phyloP scores from a whole-genome alignment of 805 yeast genomes.

The Hanseniaspora vineae region DNA sequence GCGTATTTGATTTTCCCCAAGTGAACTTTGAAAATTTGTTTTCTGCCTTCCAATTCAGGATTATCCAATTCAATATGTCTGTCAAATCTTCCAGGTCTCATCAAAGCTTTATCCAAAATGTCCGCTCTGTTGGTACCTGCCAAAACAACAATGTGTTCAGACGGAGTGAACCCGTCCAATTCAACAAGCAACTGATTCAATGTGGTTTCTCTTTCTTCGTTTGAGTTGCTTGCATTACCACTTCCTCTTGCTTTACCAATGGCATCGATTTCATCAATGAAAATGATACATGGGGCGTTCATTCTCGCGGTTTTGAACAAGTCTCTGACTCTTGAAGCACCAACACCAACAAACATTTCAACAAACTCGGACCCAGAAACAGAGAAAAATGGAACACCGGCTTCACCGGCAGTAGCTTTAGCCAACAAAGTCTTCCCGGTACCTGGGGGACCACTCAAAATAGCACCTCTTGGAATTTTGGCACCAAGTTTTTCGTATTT shows the following conservation, averaged over 20 bases:
- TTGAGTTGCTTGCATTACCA: constrained; percentile 64
- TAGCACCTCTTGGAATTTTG: constrained; percentile 91
- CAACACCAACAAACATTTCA: constrained; percentile 96
- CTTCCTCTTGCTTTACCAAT: constrained; percentile 78
- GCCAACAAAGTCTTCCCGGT: constrained; percentile 91
- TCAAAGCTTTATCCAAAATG: constrained; percentile 74
- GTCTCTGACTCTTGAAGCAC: constrained; percentile 91
- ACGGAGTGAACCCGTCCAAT: constrained; percentile 87
- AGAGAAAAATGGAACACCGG: constrained; percentile 83
- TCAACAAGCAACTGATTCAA: constrained; percentile 86
- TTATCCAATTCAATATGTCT: constrained; percentile 76
- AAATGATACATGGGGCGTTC: constrained; percentile 81
- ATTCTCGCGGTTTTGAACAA: constrained; percentile 80
- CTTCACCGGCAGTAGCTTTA: constrained; percentile 94
- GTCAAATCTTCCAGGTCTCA: constrained; percentile 93
- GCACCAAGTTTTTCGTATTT: constrained; percentile 86
- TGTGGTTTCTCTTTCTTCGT: constrained; percentile 90
- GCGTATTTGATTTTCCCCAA: constrained; percentile 43
- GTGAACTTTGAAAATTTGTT: constrained; percentile 75
- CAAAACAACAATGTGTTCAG: constrained; percentile 82
- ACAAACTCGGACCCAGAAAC: constrained; percentile 92
- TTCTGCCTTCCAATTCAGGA: constrained; percentile 84
- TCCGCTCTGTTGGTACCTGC: constrained; percentile 95
- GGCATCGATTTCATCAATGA: constrained; percentile 92
- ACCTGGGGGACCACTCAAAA: constrained; percentile 91